Conservation (phyloP, 116 monocot species). For the Posidonia oceanica region DNA sequence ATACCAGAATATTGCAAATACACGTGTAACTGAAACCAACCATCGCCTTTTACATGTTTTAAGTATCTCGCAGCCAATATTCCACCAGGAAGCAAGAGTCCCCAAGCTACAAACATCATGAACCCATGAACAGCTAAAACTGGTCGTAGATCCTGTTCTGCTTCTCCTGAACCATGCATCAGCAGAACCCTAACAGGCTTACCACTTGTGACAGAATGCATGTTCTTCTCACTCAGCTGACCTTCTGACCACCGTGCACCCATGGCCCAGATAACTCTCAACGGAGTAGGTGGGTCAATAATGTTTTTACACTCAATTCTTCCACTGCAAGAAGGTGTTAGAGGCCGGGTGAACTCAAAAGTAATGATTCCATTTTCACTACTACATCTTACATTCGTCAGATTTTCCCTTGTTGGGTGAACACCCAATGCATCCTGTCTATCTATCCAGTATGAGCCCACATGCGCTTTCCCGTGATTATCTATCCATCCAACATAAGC, state of each 20-base stretch:
- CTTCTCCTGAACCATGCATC: conserved; percentile 73
- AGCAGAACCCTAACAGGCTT: conserved; percentile 59
- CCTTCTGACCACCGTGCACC: conserved; percentile 73
- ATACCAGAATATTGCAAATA: conserved; percentile 90
- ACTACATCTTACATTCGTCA: conserved; percentile 59
- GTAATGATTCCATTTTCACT: conserved; percentile 81
- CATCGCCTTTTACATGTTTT: conserved; percentile 84
- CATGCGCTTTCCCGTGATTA: conserved; percentile 50
- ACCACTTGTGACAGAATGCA: conserved; percentile 81
- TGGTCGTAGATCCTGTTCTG: conserved; percentile 87
- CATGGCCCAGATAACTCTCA: conserved; percentile 91
- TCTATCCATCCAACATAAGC: conserved; percentile 95
- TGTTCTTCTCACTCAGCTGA: conserved; percentile 63
- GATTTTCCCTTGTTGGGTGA: conserved; percentile 64
- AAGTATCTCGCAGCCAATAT: conserved; percentile 86
- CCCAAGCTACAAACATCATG: conserved; percentile 99
- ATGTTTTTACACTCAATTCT: conserved; percentile 84
- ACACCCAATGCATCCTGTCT: conserved; percentile 48
- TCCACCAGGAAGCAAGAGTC: conserved; percentile 81
- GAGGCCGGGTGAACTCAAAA: conserved; percentile 75
- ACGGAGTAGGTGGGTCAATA: conserved; percentile 73
- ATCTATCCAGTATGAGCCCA: conserved; percentile 79
- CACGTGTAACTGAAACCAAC: conserved; percentile 84
- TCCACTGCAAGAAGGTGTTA: conserved; percentile 65
- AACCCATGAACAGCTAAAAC: conserved; percentile 97